Evolutionary conservation across 768 basidiomycete species (phyloP), one percentile per base, ranked within the genome.

Genomic region (Naganishia kalamii): DNA sequence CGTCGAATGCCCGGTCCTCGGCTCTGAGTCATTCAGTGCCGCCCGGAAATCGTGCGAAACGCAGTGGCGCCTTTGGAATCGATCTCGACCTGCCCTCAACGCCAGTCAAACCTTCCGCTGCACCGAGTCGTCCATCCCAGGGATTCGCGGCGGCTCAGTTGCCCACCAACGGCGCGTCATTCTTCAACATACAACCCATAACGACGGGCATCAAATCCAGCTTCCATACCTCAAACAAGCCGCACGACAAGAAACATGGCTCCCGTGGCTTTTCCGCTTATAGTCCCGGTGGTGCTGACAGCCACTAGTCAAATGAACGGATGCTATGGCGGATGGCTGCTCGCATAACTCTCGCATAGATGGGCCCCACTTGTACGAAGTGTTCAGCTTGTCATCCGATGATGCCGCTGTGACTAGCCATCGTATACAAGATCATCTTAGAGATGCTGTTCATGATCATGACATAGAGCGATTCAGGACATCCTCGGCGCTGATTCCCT

Each of bases 231-330:
- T 12, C 51, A 11, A 52, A 32, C 23, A 57, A 57, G 27, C 15
- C 54, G 23, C 23, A 33, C n/a, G 54, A 57, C 35, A 57, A 57
- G 54, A 57, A 57, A 21, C 54, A 57, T 37, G 32, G 32, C 3
- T 52, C 54, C 35, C n/a, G 35, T 32, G 13, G 3, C 51, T 57
- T 57, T 25, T 57, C 54, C n/a, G 54, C 54, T 40, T 57, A 57
- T 25, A 57, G 54, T 41, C 54, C 54, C 21, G 23, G 54, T 17
- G 54, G 54, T 1, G 30, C 51, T 19, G 54, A 57, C 35, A 25
- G 54, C 3, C 33, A 40, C n/a, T 57, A 40, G 23, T 17, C n/a
- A n/a, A n/a, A n/a, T n/a, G n/a, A n/a, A n/a, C n/a, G n/a, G n/a
- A n/a, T n/a, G n/a, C n/a, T n/a, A n/a, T n/a, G n/a, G n/a, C n/a